Evolutionary conservation across 345 rosid genomes (phyloP), one percentile per base, ranked within the genome.

Genomic region (Moricandia arvensis): DNA sequence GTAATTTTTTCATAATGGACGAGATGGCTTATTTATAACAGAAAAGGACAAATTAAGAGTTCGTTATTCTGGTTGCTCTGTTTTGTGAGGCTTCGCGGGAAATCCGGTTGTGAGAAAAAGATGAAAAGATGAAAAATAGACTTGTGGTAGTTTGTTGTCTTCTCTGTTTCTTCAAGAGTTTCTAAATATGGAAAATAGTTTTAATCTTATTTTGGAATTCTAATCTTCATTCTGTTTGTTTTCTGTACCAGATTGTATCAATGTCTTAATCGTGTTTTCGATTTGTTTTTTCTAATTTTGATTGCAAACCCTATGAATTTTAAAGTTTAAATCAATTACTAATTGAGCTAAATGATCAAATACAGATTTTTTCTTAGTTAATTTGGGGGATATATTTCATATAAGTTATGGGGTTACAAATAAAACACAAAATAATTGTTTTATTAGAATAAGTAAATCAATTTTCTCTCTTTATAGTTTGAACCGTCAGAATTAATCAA

Each of bases 11-110:
- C 66, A 38, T 62, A 24, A 2, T 41, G 66, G 54, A 57, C 27
- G 5, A 53, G 45, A 62, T 62, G 33, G 26, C 11, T 54, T 73
- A 73, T 79, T 73, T 73, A 74, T 74, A 74, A 79, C 71, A 53
- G 72, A 54, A 8, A 27, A 31, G 1, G 53, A 59, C 33, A 66
- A 72, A 72, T 72, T 78, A 55, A 62, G 74, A 68, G 9, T 68
- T 79, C 35, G 78, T 68, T 79, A 73, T 79, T 73, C 24, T 34
- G 34, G 66, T 79, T 79, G 34, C 61, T 73, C 35, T 73, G 78
- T 62, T 55, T 73, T 67, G 4, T 38, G 59, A 68, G 81, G 81
- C 54, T 79, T 68, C 55, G 66, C 74, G 75, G 60, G 70, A 55
- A 62, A 79, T 4, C 47, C 78, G 78, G 65, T 6, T 43, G 31